Conservation (phyloP, 345 rosid species). For the Pistacia vera region DNA sequence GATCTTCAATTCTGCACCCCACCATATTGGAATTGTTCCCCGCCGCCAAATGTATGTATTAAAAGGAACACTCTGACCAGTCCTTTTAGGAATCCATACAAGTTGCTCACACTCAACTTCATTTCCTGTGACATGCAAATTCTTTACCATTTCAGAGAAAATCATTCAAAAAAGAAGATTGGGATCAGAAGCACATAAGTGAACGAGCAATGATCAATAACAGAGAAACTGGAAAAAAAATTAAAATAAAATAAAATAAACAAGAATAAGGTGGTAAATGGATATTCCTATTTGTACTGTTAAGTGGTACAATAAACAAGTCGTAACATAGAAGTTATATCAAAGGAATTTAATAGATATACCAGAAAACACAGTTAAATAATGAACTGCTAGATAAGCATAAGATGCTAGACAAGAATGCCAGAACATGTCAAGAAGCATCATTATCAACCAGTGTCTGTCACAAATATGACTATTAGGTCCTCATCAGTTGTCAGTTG, state of each 20-base stretch:
- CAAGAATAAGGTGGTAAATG: not conserved
- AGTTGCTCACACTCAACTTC: conserved; percentile 99
- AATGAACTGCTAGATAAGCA: not conserved
- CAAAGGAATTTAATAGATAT: not conserved
- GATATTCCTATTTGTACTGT: not conserved
- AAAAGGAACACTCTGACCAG: conserved; percentile 80
- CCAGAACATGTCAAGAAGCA: conserved; percentile 2
- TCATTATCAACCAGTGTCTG: not conserved
- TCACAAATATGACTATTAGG: not conserved
- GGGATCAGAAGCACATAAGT: conserved; percentile 10
- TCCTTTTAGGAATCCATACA: conserved; percentile 83
- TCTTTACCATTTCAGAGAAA: conserved; percentile 32
- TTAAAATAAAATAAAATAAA: not conserved
- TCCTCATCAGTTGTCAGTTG: not conserved
- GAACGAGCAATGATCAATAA: conserved; percentile 14
- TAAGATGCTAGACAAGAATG: not conserved
- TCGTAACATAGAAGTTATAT: not conserved
- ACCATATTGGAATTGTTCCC: conserved; percentile 98
- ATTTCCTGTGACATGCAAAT: conserved; percentile 70
- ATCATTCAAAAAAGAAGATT: conserved; percentile 22
- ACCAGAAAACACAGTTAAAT: not conserved
- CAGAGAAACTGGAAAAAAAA: not conserved
- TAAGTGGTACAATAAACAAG: not conserved
- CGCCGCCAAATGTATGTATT: conserved; percentile 91
- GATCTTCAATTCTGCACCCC: conserved; percentile 97